A percentile compares a stretch with the other conserved stretches of the same genome.
These are phyloP conservation scores for Fraxinus floribunda DNA, from an alignment of 305 asterid genomes.

Conservation along the genomic window DNA sequence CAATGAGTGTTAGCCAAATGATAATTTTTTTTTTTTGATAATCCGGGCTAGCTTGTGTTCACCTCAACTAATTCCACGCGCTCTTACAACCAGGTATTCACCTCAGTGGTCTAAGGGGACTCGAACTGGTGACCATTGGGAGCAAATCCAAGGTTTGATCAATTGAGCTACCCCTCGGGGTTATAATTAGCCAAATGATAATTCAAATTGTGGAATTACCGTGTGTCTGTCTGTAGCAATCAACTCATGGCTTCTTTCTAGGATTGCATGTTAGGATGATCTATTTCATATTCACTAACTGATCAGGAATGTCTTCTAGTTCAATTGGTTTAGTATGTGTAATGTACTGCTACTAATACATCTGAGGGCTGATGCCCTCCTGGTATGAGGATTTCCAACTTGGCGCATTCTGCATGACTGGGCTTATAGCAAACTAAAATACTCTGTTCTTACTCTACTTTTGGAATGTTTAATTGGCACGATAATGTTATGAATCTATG, in stretches of 20 bases:
- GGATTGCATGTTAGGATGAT: neutral
- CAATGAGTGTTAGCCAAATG: neutral
- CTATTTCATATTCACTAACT: neutral
- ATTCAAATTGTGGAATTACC: constrained; percentile 1
- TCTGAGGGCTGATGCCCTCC: neutral
- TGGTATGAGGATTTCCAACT: neutral
- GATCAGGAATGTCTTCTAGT: neutral
- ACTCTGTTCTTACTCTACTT: neutral
- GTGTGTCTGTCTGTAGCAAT: neutral
- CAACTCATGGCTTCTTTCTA: neutral
- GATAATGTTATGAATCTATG: neutral
- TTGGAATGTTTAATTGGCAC: neutral
- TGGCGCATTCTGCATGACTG: neutral
- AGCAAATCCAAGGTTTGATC: too few species aligned
- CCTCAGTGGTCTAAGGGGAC: too few species aligned
- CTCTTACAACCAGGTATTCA: too few species aligned
- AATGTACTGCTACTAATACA: neutral
- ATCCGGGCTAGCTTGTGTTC: too few species aligned
- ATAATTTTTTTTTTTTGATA: too few species aligned
- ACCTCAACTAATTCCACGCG: too few species aligned
- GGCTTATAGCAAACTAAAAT: constrained; percentile 1
- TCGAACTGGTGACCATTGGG: too few species aligned
- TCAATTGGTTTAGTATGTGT: neutral
- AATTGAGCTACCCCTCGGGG: too few species aligned
- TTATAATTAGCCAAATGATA: neutral